Conservation (phyloP, 305 asterid species). For the Rubia peregrina region DNA sequence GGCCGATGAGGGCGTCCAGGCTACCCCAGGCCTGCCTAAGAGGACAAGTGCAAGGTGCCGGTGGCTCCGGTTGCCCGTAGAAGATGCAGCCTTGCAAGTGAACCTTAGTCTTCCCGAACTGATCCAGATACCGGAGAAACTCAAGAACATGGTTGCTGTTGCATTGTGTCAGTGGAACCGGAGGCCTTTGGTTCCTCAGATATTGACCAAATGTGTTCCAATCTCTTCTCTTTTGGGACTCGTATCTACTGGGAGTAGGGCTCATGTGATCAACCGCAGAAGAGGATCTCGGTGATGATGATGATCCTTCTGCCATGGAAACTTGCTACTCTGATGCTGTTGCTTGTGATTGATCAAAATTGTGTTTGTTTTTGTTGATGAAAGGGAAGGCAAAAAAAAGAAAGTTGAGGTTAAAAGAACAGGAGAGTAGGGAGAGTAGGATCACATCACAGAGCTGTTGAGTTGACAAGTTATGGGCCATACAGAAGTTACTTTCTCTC, state of each 20-base stretch:
- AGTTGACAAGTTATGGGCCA: slow-evolving; percentile 64
- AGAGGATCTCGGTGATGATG: slow-evolving; percentile 26
- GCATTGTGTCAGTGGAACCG: slow-evolving; percentile 47
- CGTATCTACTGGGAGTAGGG: slow-evolving; percentile 49
- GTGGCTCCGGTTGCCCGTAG: slow-evolving; percentile 75
- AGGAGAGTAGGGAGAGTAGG: slow-evolving; percentile 28
- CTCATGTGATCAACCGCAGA: slow-evolving; percentile 13
- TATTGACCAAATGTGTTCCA: slow-evolving; percentile 82
- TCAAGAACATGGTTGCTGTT: slow-evolving; percentile 60
- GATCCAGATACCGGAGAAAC: slow-evolving; percentile 48
- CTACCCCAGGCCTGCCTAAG: slow-evolving; percentile 71
- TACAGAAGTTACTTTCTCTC: slow-evolving; percentile 37
- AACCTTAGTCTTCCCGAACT: slow-evolving; percentile 67
- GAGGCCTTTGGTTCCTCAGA: slow-evolving; percentile 49
- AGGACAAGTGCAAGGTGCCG: slow-evolving; percentile 68
- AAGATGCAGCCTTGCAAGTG: slow-evolving; percentile 62
- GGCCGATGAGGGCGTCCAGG: slow-evolving; percentile 53
- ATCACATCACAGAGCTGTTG: slow-evolving; percentile 40
- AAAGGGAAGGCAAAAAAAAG: slow-evolving; percentile 25
- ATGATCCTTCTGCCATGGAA: slow-evolving; percentile 36
- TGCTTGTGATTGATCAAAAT: slow-evolving; percentile 12
- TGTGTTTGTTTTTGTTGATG: slow-evolving; percentile 17
- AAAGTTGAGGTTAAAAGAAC: slow-evolving; percentile 28
- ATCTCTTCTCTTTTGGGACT: slow-evolving; percentile 58
- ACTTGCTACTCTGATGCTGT: neutral